Evolutionary conservation across 768 basidiomycete genomes (phyloP).

Genomic region (Rhodotorula kratochvilovae): DNA sequence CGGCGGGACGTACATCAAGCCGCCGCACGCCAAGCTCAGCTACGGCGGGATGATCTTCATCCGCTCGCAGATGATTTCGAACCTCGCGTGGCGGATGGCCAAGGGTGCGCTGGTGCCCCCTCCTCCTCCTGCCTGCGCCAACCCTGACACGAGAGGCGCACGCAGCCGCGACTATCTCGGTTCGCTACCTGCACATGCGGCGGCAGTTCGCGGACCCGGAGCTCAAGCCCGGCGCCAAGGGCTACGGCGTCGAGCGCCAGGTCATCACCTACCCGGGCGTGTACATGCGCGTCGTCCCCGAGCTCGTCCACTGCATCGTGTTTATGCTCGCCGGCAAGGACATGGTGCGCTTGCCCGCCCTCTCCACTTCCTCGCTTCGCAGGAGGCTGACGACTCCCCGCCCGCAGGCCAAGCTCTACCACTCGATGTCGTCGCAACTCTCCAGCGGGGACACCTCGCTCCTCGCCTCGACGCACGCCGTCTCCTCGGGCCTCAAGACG

Average conservation of each 20-base stretch:
- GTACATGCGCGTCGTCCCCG: slow-evolving; percentile 66
- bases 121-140: too few relatives aligned
- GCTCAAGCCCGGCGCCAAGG: slow-evolving; percentile 51
- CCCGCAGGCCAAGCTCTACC: slow-evolving; percentile 55
- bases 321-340: slow-evolving; percentile 62
- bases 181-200: slow-evolving; percentile 68
- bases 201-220: slow-evolving; percentile 55
- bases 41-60: slow-evolving; percentile 38
- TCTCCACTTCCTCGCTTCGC: not conserved
- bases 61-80: slow-evolving; percentile 55
- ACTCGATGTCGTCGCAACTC: slow-evolving; percentile 54
- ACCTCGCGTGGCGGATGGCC: slow-evolving; percentile 62
- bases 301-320: slow-evolving; percentile 65
- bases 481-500: slow-evolving; percentile 65
- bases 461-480: slow-evolving; percentile 68
- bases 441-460: slow-evolving; percentile 59
- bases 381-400: not conserved
- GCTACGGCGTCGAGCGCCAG: slow-evolving; percentile 57
- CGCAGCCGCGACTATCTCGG: slow-evolving; percentile 59
- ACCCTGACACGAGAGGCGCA: not conserved
- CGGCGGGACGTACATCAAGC: slow-evolving; percentile 58
- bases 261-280: slow-evolving; percentile 69
- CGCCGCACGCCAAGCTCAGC: slow-evolving; percentile 59
- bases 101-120: slow-evolving; percentile 53
- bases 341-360: slow-evolving; percentile 51